phyloP scores from a whole-genome alignment of 257 asterid genomes.

The Jaltomata sinuosa region DNA sequence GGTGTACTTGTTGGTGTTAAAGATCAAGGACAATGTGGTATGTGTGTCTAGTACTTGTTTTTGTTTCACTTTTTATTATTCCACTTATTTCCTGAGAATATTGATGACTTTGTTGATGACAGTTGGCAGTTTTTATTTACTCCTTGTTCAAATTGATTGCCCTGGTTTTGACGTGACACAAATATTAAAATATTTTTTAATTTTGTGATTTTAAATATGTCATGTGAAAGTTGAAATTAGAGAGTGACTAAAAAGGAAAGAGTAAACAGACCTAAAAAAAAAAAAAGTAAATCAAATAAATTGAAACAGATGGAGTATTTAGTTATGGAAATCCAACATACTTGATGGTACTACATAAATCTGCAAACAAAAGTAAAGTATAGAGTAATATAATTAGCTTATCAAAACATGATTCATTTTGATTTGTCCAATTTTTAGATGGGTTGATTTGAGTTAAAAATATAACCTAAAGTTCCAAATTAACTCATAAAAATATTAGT shows the following conservation, averaged over 20 bases:
- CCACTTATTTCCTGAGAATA: neutral
- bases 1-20: slow-evolving; percentile 64
- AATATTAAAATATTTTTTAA: no score
- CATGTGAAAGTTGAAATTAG: no score
- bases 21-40: slow-evolving; percentile 85
- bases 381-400: neutral
- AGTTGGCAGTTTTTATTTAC: neutral
- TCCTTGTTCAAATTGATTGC: no score
- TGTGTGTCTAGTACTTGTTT: neutral
- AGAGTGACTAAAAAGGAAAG: no score
- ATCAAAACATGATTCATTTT: neutral
- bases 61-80: neutral
- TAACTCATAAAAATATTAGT: neutral
- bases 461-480: neutral
- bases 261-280: no score
- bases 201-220: no score
- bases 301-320: no score
- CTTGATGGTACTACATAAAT: neutral
- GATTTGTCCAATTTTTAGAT: neutral
- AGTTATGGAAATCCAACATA: neutral
- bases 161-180: no score
- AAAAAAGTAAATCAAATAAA: no score
- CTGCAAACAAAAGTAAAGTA: neutral
- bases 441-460: neutral
- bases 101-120: neutral